Evolutionary conservation across 2,329 filamentous ascomycete species (phyloP).

Genomic region (Didymella exigua): DNA sequence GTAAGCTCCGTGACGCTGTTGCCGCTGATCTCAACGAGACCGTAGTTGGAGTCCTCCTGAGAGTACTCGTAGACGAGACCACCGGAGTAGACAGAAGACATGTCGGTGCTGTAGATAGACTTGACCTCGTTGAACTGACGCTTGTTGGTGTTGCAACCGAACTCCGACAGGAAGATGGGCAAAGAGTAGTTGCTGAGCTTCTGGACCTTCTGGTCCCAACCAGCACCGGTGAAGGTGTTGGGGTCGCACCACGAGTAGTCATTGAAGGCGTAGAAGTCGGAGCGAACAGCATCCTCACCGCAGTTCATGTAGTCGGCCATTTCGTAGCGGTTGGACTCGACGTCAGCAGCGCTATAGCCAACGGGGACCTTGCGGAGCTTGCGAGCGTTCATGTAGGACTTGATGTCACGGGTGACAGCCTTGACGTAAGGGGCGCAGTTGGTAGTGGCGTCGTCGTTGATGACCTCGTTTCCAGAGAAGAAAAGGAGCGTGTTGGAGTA

Average conservation of each 20-base stretch:
- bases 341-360: conserved; percentile 84
- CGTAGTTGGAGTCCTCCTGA: conserved; percentile 68
- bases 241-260: conserved; percentile 87
- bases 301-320: conserved; percentile 95
- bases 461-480: conserved; percentile 81
- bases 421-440: conserved; percentile 70
- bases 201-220: conserved; percentile 87
- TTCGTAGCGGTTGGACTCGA: conserved; percentile 82
- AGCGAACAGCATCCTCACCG: conserved; percentile 79
- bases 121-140: conserved; percentile 81
- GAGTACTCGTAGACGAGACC: conserved; percentile 97
- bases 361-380: conserved; percentile 72
- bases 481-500: conserved; percentile 88
- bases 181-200: conserved; percentile 86
- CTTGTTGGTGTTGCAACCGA: conserved; percentile 82
- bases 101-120: conserved; percentile 79
- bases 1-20: conserved; percentile 60
- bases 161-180: conserved; percentile 94
- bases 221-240: conserved; percentile 70
- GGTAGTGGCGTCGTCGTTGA: conserved; percentile 68
- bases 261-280: conserved; percentile 89
- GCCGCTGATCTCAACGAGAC: conserved; percentile 72
- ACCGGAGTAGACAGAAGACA: conserved; percentile 91
- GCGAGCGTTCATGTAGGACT: conserved; percentile 78
- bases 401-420: conserved; percentile 78